These are phyloP conservation scores for Fusarium xylarioides DNA, from an alignment of 2,329 filamentous ascomycete genomes.

Conservation along the genomic window DNA sequence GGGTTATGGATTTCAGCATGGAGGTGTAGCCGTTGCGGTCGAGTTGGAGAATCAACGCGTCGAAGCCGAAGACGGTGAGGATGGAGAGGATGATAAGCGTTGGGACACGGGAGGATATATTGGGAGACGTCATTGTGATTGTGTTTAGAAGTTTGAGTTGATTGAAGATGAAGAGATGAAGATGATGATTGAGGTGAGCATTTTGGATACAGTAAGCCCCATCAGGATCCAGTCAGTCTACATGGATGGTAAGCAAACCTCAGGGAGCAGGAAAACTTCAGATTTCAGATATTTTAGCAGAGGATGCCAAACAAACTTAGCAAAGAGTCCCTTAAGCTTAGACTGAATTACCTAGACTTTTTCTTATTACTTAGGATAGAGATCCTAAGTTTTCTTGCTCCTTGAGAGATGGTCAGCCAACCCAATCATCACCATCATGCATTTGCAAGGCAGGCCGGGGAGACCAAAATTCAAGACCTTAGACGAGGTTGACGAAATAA, in stretches of 20 bases:
- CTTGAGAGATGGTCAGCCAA: too few species aligned
- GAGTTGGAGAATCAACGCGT: slow-evolving; percentile 37
- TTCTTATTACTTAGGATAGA: not conserved
- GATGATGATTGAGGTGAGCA: not conserved
- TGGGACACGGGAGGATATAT: slow-evolving; percentile 8
- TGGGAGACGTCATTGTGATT: slow-evolving; percentile 7
- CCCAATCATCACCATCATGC: not conserved
- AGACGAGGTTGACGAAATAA: not conserved
- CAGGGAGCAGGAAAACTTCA: too few species aligned
- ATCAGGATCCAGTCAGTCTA: not conserved
- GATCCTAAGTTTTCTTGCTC: not conserved
- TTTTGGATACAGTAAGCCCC: slow-evolving; percentile 5
- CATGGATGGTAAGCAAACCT: not conserved
- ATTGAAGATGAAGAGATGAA: not conserved
- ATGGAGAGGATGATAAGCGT: slow-evolving; percentile 23
- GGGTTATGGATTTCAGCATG: slow-evolving; percentile 14
- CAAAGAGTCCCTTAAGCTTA: too few species aligned
- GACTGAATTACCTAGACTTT: too few species aligned
- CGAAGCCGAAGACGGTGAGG: slow-evolving; percentile 32
- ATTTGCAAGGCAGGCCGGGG: not conserved
- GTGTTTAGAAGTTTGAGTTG: not conserved
- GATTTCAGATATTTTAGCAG: too few species aligned
- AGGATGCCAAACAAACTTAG: too few species aligned
- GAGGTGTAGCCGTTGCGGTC: slow-evolving; percentile 35
- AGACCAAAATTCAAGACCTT: not conserved